Evolutionary conservation across 306 rosid species (phyloP).

Genomic region (Citrullus amarus): DNA sequence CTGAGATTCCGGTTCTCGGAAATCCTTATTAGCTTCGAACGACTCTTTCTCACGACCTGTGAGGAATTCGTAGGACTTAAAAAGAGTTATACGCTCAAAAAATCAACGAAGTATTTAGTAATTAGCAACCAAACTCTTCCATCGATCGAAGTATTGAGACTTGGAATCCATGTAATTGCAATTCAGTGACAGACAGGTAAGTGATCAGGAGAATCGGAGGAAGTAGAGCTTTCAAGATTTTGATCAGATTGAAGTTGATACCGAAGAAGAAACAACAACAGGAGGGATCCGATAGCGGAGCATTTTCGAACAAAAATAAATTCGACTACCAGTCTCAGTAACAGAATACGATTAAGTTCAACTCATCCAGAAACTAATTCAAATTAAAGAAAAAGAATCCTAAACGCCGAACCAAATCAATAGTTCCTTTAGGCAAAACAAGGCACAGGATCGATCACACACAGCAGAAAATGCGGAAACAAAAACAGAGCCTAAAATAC

Average conservation of each 20-base stretch:
- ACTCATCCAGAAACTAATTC: not conserved
- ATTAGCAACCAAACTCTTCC: not conserved
- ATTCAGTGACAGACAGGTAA: not conserved
- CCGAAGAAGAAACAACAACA: not conserved
- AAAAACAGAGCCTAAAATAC: not conserved
- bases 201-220: not conserved
- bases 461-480: not conserved
- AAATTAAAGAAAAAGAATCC: not conserved
- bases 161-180: not conserved
- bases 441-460: not conserved
- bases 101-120: not conserved
- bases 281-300: not conserved
- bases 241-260: not conserved
- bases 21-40: conserved; percentile 45
- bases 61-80: conserved; percentile 4
- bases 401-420: not conserved
- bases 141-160: not conserved
- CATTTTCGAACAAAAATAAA: not conserved
- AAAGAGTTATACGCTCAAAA: not conserved
- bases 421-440: not conserved
- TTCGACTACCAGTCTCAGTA: not conserved
- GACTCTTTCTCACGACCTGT: conserved; percentile 57
- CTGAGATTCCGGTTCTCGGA: conserved; percentile 16
- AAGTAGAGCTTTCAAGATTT: not conserved
- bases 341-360: not conserved